These are phyloP conservation scores for Coniochaeta sp. DNA, from an alignment of 2,329 filamentous ascomycete species.

Conservation along the genomic window DNA sequence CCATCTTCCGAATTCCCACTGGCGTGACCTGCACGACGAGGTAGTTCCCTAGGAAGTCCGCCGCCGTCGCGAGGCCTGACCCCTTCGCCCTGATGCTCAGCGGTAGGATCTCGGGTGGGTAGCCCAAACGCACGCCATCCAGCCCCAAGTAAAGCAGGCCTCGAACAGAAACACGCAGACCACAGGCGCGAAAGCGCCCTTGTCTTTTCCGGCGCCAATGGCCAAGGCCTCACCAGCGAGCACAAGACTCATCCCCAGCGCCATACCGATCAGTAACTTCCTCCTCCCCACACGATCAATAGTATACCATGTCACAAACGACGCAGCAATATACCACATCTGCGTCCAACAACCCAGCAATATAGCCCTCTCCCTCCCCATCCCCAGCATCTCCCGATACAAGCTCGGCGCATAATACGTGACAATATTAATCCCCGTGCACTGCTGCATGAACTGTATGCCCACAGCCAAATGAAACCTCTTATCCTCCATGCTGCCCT, in stretches of 20 bases:
- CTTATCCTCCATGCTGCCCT: constrained; percentile 23
- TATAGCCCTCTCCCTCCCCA: constrained; percentile 15
- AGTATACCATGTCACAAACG: constrained; percentile 17
- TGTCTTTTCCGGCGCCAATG: constrained; percentile 1
- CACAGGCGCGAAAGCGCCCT: constrained; percentile 8
- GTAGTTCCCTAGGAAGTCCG: constrained; percentile 52
- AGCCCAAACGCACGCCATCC: constrained; percentile 51
- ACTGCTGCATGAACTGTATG: constrained; percentile 31
- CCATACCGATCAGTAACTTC: too few species aligned
- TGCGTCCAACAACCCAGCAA: constrained; percentile 19
- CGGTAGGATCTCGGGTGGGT: constrained; percentile 87
- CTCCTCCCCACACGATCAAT: constrained; percentile 13
- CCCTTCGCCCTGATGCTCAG: constrained; percentile 90
- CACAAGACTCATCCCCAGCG: too few species aligned
- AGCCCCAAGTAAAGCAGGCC: constrained; percentile 11
- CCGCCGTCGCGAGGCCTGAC: constrained; percentile 82
- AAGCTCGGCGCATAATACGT: constrained; percentile 21
- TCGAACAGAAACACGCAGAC: constrained; percentile 12
- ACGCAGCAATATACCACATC: constrained; percentile 21
- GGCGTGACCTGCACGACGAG: constrained; percentile 31
- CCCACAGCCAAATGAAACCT: constrained; percentile 25
- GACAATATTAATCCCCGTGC: constrained; percentile 18
- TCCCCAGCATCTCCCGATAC: constrained; percentile 15
- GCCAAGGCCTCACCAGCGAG: too few species aligned
- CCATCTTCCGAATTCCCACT: constrained; percentile 27